Evolutionary conservation across 176 grass and related monocot species (phyloP), one percentile per base, ranked within the genome.

Genomic region (Bromus sterilis): DNA sequence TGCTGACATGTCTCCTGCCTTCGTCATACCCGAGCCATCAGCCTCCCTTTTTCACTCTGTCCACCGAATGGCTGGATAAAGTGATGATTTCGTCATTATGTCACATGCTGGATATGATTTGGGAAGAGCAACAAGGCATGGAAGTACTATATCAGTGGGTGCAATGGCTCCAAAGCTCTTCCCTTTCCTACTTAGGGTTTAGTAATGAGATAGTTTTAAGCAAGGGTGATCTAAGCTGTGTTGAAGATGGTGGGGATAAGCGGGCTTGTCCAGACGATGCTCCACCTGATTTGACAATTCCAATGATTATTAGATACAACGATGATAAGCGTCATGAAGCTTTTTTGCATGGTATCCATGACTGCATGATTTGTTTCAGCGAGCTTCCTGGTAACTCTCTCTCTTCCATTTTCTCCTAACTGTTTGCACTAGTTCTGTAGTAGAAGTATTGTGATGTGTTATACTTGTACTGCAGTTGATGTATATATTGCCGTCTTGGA

Each of bases 311-410:
- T 43, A 89, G 80, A 84, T 91, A 82, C 56, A 87, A 91, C 66
- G 78, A 89, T 26, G 79, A 79, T 35, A 89, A 76, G 62, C 33
- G 70, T 13, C 89, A 85, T 76, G 86, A 94, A 89, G 83, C 83
- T 61, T 91, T 94, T 78, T 90, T 94, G 43, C 57, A 75, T 61
- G 87, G 82, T 78, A 71, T 91, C 32, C 89, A 91, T 76, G 73
- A 87, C 59, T 94, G 92, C 63, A 78, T 84, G 84, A 91, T 94
- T 74, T 94, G 92, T 88, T 89, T 94, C 55, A 87, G 56, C 76
- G 67, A 91, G 49, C 65, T 18, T 87, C 80, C 89, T 71, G 92
- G 92, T 94, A 81, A 82, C 29, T 64, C 5, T 70, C 5, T 70
- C 32, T 69, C 39, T 41, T 33, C 39, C 69, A 71, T 58, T 74